Evolutionary conservation across 108 stramenopile genomes (phyloP).

Genomic region (Stephanodiscus minutulus): DNA sequence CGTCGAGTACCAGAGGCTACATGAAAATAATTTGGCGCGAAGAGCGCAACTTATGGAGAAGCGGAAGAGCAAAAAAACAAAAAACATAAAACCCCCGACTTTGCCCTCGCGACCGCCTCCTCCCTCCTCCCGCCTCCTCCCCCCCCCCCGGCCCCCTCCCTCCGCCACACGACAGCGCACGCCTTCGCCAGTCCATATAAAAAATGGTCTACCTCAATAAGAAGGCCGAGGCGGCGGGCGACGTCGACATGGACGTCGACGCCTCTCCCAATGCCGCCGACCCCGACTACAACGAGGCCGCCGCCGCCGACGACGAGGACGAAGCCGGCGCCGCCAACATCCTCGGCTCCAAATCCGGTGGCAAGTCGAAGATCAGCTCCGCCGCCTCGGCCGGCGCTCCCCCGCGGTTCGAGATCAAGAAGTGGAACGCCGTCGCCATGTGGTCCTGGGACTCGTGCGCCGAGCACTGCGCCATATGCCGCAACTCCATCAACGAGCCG

Average conservation of each 20-base stretch:
- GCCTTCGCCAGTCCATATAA: too few relatives aligned
- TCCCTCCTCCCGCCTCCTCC: too few relatives aligned
- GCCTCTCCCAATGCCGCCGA: not conserved
- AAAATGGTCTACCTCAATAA: not conserved
- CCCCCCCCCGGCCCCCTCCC: not conserved
- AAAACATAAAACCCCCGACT: too few relatives aligned
- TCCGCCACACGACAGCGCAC: not conserved
- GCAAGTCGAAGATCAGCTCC: constrained; percentile 9
- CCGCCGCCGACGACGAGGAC: constrained; percentile 43
- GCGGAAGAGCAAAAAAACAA: too few relatives aligned
- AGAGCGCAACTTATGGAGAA: too few relatives aligned
- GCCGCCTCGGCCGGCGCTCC: constrained; percentile 30
- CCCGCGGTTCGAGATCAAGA: constrained; percentile 91
- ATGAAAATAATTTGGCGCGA: too few relatives aligned
- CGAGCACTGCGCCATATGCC: constrained; percentile 99
- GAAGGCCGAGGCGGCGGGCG: not conserved
- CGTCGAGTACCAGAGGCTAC: too few relatives aligned
- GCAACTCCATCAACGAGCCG: constrained; percentile 99
- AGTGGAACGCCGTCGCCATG: constrained; percentile 99
- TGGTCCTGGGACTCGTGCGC: constrained; percentile 99
- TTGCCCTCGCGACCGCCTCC: too few relatives aligned
- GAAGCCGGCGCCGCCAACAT: constrained; percentile 24
- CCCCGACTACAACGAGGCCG: constrained; percentile 12
- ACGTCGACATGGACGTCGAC: not conserved
- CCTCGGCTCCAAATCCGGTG: constrained; percentile 9